These are phyloP conservation scores for Bonnemaisonia californica DNA, from an alignment of 31 red algal genomes.

Conservation along the genomic window DNA sequence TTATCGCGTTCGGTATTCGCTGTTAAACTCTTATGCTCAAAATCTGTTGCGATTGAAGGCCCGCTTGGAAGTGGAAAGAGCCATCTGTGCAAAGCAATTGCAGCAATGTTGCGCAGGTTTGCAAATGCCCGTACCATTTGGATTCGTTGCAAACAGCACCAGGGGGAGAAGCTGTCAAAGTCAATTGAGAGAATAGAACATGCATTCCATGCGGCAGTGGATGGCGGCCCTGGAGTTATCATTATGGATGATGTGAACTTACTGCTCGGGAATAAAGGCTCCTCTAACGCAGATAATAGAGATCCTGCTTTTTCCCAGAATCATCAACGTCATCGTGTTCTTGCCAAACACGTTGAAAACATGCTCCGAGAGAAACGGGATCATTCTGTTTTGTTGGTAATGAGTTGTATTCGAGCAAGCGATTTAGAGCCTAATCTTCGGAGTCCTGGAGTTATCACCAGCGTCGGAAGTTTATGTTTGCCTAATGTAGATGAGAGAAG, in stretches of 20 bases:
- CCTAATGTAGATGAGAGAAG: conserved; percentile 24
- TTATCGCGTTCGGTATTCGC: background rate
- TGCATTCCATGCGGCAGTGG: conserved; percentile 41
- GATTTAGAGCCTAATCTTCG: conserved; percentile 30
- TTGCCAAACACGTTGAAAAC: conserved; percentile 4
- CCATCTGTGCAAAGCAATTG: conserved; percentile 31
- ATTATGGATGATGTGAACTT: conserved; percentile 56
- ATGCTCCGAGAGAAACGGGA: background rate
- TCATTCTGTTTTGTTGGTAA: conserved; percentile 4
- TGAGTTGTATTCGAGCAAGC: conserved; percentile 11
- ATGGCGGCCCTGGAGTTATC: conserved; percentile 54
- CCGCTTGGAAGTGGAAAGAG: conserved; percentile 37
- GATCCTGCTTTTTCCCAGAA: background rate
- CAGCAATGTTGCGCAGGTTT: conserved; percentile 21
- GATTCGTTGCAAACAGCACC: conserved; percentile 36
- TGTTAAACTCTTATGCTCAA: background rate
- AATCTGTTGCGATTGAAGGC: conserved; percentile 11
- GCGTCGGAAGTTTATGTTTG: conserved; percentile 8
- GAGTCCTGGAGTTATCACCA: conserved; percentile 28
- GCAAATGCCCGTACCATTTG: conserved; percentile 44
- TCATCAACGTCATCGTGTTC: background rate
- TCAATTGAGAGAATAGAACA: conserved; percentile 19
- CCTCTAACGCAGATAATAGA: background rate
- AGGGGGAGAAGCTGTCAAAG: background rate
- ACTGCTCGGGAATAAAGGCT: conserved; percentile 1